Conservation (phyloP, 345 rosid species). For the Balakata baccata region DNA sequence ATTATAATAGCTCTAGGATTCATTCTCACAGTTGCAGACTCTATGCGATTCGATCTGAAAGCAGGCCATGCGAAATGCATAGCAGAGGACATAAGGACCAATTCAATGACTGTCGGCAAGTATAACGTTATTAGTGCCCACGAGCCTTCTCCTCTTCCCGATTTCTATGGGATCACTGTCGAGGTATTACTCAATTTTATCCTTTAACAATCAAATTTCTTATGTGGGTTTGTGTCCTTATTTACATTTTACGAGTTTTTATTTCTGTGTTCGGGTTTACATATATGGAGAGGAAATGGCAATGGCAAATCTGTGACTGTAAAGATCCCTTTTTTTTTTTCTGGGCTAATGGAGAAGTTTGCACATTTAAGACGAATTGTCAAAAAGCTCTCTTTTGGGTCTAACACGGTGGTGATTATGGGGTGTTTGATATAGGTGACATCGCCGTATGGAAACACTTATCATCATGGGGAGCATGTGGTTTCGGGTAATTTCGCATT, state of each 20-base stretch:
- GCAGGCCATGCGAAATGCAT: conserved; percentile 70
- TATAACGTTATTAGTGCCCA: conserved; percentile 55
- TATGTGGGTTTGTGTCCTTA: no score
- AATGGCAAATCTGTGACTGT: neutral
- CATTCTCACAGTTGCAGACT: conserved; percentile 29
- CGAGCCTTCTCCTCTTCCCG: conserved; percentile 53
- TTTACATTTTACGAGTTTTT: neutral
- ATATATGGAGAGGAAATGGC: neutral
- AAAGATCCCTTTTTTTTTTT: neutral
- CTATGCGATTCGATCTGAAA: conserved; percentile 59
- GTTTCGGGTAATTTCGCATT: conserved; percentile 70
- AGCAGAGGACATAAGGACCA: conserved; percentile 67
- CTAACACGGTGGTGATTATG: conserved; percentile 2
- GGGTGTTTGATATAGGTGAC: conserved; percentile 41
- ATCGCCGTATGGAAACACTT: conserved; percentile 53
- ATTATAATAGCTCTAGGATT: conserved; percentile 18
- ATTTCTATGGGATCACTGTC: conserved; percentile 53
- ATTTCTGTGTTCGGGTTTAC: neutral
- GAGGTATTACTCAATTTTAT: conserved; percentile 36
- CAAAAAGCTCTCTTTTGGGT: neutral
- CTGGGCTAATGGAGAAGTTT: neutral
- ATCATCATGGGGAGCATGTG: conserved; percentile 54
- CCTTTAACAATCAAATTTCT: neutral
- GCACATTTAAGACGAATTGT: neutral
- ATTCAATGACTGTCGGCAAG: conserved; percentile 62